Conservation (phyloP, 2,329 filamentous ascomycete genomes). For the Botryosphaeria dothidea region DNA sequence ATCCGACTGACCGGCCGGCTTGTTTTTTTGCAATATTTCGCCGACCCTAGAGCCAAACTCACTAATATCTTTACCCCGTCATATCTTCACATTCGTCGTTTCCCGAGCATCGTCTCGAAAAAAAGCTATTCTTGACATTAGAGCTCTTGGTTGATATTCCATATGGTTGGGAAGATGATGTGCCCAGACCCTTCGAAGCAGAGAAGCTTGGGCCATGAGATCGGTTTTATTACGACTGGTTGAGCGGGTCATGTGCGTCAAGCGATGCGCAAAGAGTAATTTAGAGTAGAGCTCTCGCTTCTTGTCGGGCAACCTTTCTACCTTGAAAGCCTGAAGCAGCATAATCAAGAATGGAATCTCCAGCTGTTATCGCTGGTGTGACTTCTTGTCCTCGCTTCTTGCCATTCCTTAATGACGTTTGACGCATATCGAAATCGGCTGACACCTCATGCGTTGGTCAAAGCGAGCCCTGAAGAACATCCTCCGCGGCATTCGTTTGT, state of each 20-base stretch:
- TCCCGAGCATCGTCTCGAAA: constrained; percentile 5
- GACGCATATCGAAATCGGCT: too few relatives aligned
- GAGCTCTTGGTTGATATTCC: neutral
- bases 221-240: constrained; percentile 7
- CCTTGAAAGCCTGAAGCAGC: neutral
- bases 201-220: constrained; percentile 10
- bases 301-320: neutral
- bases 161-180: neutral
- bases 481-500: neutral
- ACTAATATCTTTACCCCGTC: neutral
- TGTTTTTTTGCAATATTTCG: neutral
- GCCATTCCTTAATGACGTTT: too few relatives aligned
- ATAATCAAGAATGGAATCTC: neutral
- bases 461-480: too few relatives aligned
- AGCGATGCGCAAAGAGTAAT: constrained; percentile 4
- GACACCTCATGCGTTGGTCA: too few relatives aligned
- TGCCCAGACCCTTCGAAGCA: neutral
- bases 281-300: neutral
- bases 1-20: constrained; percentile 9
- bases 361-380: neutral
- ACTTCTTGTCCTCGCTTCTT: too few relatives aligned
- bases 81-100: neutral
- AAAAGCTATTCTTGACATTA: neutral
- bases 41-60: neutral
- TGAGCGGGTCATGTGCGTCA: constrained; percentile 5